Conservation (phyloP, 805 yeast genomes). For the Alloascoidea africana region DNA sequence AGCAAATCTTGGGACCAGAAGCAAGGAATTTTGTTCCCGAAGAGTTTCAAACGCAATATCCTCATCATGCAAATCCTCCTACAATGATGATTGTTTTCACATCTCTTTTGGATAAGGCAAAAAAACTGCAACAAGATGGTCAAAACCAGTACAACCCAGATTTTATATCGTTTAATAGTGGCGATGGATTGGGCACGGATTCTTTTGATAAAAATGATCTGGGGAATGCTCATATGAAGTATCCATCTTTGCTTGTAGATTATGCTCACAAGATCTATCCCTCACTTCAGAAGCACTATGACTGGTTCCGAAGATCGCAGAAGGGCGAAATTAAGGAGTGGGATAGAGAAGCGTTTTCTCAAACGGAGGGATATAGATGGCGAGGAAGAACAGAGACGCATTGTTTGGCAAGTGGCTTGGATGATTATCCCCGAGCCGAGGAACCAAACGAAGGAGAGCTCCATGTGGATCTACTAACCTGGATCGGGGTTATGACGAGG, state of each 20-base stretch:
- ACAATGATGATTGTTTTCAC: conserved; percentile 67
- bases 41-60: conserved; percentile 75
- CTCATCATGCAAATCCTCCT: conserved; percentile 90
- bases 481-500: conserved; percentile 90
- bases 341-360: conserved; percentile 38
- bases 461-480: conserved; percentile 76
- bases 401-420: conserved; percentile 86
- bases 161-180: conserved; percentile 1
- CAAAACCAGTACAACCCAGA: conserved; percentile 1
- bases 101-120: conserved; percentile 34
- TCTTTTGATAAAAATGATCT: conserved; percentile 18
- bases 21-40: conserved; percentile 78
- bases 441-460: conserved; percentile 80
- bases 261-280: conserved; percentile 64
- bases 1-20: conserved; percentile 85
- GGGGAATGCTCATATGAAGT: conserved; percentile 33
- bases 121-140: conserved; percentile 6
- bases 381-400: conserved; percentile 77
- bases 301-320: conserved; percentile 78
- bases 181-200: conserved; percentile 8
- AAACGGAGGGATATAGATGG: conserved; percentile 75
- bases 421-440: conserved; percentile 83
- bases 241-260: conserved; percentile 41
- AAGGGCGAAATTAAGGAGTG: conserved; percentile 59
- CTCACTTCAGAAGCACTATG: conserved; percentile 56